These are phyloP conservation scores for Amorphotheca resinae DNA, from an alignment of 495 filamentous ascomycete species.

Conservation along the genomic window DNA sequence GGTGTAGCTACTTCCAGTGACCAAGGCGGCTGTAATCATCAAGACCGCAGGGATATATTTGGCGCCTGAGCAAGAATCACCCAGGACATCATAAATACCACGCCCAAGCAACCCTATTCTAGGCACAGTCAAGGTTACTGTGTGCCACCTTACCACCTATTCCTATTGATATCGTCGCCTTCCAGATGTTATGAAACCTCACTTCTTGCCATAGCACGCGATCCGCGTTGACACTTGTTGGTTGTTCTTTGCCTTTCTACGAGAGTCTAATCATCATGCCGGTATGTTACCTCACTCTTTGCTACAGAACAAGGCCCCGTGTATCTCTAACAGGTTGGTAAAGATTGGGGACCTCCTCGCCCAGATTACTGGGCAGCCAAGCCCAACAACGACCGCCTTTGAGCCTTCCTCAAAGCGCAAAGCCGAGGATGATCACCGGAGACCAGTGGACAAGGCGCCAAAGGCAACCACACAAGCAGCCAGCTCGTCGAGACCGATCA, in stretches of 20 bases:
- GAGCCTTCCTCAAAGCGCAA: constrained; percentile 33
- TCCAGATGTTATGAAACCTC: constrained; percentile 6
- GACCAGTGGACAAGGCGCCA: constrained; percentile 22
- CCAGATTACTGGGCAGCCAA: constrained; percentile 38
- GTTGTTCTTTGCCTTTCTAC: background rate
- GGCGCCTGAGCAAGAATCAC: background rate
- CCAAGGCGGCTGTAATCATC: background rate
- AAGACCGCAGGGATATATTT: background rate
- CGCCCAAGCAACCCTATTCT: too few relatives aligned
- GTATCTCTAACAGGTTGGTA: background rate
- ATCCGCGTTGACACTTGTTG: constrained; percentile 3
- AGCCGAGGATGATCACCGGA: constrained; percentile 32
- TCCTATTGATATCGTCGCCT: background rate
- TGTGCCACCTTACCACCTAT: background rate
- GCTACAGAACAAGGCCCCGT: background rate
- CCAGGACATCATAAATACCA: too few relatives aligned
- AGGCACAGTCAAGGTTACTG: background rate
- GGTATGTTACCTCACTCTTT: constrained; percentile 12
- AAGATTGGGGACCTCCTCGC: constrained; percentile 42
- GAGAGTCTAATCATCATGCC: constrained; percentile 12
- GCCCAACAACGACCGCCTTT: constrained; percentile 20
- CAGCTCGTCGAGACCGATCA: constrained; percentile 21
- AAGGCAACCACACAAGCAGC: constrained; percentile 11
- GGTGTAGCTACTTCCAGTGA: background rate
- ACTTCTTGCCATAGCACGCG: constrained; percentile 2